Percentiles rank a stretch among this genome's conserved stretches.
Evolutionary conservation across 2,329 filamentous ascomycete species (phyloP).

Genomic region (Fusarium sp.): DNA sequence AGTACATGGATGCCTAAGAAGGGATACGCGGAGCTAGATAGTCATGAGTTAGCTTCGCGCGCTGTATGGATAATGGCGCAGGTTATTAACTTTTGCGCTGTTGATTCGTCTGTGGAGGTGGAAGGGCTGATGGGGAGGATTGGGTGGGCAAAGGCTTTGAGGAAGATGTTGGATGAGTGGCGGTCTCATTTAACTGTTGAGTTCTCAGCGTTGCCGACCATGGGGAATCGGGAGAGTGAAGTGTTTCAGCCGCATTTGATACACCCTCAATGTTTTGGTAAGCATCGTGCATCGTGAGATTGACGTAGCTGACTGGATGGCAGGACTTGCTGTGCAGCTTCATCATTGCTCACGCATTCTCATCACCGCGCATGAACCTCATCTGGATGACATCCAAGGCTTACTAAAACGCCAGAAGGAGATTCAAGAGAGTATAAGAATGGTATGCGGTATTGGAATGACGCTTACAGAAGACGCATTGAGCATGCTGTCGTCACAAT

Average conservation of each 20-base stretch:
- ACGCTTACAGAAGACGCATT: constrained; percentile 55
- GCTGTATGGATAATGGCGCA: constrained; percentile 67
- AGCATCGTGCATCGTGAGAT: background rate
- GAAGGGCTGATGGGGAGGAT: constrained; percentile 12
- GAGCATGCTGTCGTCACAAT: constrained; percentile 58
- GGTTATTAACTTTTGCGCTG: constrained; percentile 65
- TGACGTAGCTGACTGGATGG: background rate
- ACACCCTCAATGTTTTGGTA: constrained; percentile 57
- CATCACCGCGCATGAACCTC: constrained; percentile 48
- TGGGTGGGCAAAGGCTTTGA: constrained; percentile 26
- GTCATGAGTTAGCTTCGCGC: constrained; percentile 65
- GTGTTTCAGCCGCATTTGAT: constrained; percentile 62
- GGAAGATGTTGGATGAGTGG: constrained; percentile 48
- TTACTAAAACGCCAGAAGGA: constrained; percentile 52
- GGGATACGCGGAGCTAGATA: constrained; percentile 59
- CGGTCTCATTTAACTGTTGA: constrained; percentile 50
- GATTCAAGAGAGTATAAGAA: constrained; percentile 39
- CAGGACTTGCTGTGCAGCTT: constrained; percentile 32
- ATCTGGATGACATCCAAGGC: constrained; percentile 53
- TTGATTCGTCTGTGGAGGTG: constrained; percentile 2
- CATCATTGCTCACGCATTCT: constrained; percentile 47
- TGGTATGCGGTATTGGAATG: constrained; percentile 63
- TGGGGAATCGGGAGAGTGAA: constrained; percentile 31
- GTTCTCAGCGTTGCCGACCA: constrained; percentile 55
- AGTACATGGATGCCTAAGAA: constrained; percentile 69